These are phyloP conservation scores for Jasminum sambac DNA, from an alignment of 257 asterid species.

Conservation along the genomic window DNA sequence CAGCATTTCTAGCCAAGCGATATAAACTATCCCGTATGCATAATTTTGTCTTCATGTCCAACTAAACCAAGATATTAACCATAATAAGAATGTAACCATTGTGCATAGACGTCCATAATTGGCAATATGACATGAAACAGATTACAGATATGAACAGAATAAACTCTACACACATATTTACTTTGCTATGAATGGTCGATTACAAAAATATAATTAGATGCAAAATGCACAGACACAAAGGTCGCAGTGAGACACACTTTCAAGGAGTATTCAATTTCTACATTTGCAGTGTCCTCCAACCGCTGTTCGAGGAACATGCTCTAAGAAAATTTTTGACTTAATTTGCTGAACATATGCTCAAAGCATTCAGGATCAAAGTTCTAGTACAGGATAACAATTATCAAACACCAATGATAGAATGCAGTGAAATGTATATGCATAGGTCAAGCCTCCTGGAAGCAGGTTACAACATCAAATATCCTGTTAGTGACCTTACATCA, in stretches of 20 bases:
- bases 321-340: not conserved
- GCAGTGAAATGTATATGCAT: not conserved
- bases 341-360: not conserved
- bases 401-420: not conserved
- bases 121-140: not conserved
- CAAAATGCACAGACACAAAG: not conserved
- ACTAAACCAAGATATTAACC: constrained; percentile 42
- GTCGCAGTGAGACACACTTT: not conserved
- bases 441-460: not conserved
- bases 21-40: constrained; percentile 91
- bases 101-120: not conserved
- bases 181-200: not conserved
- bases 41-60: constrained; percentile 80
- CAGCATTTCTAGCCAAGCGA: constrained; percentile 91
- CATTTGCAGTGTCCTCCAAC: not conserved
- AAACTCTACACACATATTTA: not conserved
- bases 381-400: not conserved
- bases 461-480: not conserved
- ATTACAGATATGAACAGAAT: not conserved
- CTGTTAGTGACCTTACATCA: not conserved
- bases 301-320: not conserved
- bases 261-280: not conserved
- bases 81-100: not conserved
- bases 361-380: not conserved
- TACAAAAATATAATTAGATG: not conserved